Conservation (phyloP, 768 basidiomycete genomes). For the Hortiboletus flavorubellus region DNA sequence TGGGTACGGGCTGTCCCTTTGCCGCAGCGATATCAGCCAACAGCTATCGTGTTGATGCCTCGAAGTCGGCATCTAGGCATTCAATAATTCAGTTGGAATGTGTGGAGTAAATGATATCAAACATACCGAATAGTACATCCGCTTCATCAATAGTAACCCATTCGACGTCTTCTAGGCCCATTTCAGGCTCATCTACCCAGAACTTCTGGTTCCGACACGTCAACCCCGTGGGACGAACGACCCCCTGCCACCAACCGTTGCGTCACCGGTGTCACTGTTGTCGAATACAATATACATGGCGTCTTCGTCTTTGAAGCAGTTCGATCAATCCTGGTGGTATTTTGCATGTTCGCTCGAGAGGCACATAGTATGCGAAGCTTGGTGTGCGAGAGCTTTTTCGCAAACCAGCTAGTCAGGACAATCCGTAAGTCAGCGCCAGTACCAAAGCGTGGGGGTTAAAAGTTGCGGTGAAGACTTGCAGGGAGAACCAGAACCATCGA, state of each 20-base stretch:
- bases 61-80: constrained; percentile 73
- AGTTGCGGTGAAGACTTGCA: constrained; percentile 17
- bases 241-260: constrained; percentile 23
- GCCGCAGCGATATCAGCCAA: constrained; percentile 69
- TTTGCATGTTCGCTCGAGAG: constrained; percentile 53
- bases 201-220: constrained; percentile 59
- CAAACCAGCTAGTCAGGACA: constrained; percentile 74
- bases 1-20: constrained; percentile 35
- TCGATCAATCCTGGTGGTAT: constrained; percentile 21
- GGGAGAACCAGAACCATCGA: constrained; percentile 11
- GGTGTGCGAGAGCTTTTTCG: constrained; percentile 71
- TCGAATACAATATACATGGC: constrained; percentile 16
- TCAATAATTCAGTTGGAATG: neutral
- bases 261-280: constrained; percentile 24
- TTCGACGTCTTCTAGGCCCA: constrained; percentile 68
- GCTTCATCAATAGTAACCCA: constrained; percentile 93
- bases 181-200: constrained; percentile 49
- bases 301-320: constrained; percentile 51
- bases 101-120: neutral
- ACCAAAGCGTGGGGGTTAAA: constrained; percentile 75
- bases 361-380: constrained; percentile 73
- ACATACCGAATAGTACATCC: constrained; percentile 80
- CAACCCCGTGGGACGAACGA: constrained; percentile 34
- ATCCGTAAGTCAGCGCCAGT: constrained; percentile 86
- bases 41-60: constrained; percentile 64